Base-by-base conservation (phyloP, 1,284 basidiomycete genomes). In the Cutaneotrichosporon sp. region DNA sequence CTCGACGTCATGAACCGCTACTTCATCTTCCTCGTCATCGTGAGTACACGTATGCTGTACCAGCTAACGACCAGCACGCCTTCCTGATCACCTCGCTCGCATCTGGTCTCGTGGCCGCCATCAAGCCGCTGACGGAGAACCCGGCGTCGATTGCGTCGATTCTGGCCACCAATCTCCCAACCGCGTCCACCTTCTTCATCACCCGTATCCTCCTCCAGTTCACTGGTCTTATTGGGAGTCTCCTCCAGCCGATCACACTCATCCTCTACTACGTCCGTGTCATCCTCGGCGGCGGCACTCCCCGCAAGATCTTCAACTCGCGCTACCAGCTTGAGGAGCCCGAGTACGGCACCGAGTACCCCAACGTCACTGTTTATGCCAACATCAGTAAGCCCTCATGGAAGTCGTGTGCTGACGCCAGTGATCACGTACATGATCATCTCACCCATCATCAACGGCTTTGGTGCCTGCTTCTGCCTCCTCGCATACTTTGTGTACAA, bases 391-490 rank as follows among this genome's bases (percentile, higher is more conserved):
- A 70, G 88, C 29, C 4, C 24, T 27, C 10, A n/a, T 2, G 22
- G 38, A 34, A n/a, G 60, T 67, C 54, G 71, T 74, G 7, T 24
- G 72, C 54, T 60, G 20, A 38, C 56, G 16, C 1, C 84, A 72
- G 83, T 82, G 55, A 82, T 87, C 65, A 87, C 86, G 3, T 99
- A 99, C 81, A 89, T 88, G 55, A 85, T 97, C 75, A 95, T 99
- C 69, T 89, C 92, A 1, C 95, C 95, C 0, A 85, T 99, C 72
- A 91, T 97, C 81, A 95, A 92, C 72, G 95, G 95, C 16, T 87
- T 99, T 54, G 88, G 92, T 2, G 86, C 86, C 60, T 83, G 85
- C 50, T 87, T 90, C 3, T 97, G 97, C 83, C 86, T 90, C 77
- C 79, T 90, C 46, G 91, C 92, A 78, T 97, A 90, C 79, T 81